A percentile compares a stretch with the other conserved stretches of the same genome.
Evolutionary conservation across 345 rosid species (phyloP).

Genomic region (Ceriops tagal): DNA sequence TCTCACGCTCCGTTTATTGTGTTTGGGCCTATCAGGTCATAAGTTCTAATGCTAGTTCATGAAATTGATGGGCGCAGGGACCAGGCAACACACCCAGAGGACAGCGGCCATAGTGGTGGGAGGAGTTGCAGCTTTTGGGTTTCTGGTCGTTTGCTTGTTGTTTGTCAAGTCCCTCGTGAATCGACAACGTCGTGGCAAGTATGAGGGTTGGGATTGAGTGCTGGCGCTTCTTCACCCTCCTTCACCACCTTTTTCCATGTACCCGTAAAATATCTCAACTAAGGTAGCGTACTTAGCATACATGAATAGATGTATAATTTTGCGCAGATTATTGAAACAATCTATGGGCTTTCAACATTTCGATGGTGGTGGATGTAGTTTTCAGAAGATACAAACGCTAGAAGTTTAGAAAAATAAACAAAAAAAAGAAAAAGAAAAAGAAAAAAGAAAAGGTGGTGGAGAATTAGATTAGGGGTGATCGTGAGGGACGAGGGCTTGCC

Average conservation of each 20-base stretch:
- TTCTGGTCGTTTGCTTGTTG: conserved; percentile 59
- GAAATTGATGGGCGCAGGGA: conserved; percentile 22
- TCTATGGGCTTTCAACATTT: neutral
- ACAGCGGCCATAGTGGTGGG: conserved; percentile 86
- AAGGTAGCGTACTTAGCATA: neutral
- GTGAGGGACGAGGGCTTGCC: neutral
- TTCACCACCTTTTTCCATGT: neutral
- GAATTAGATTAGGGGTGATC: neutral
- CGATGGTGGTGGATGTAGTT: neutral
- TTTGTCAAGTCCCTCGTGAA: conserved; percentile 48
- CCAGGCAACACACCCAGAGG: conserved; percentile 51
- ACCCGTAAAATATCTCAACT: neutral
- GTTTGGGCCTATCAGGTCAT: too few relatives aligned
- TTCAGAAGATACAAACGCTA: neutral
- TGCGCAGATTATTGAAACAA: conserved; percentile 13
- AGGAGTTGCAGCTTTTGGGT: conserved; percentile 68
- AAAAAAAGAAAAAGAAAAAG: neutral
- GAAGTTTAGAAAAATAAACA: neutral
- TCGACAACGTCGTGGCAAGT: conserved; percentile 40
- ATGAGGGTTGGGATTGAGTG: conserved; percentile 25
- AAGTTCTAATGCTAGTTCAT: too few relatives aligned
- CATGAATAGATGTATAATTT: neutral
- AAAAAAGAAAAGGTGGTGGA: neutral
- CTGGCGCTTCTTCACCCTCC: neutral
- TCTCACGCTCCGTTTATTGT: too few relatives aligned